Base-by-base conservation (phyloP, 225 moss, liverwort and hornwort genomes). In the Pseudoscleropodium purum region DNA sequence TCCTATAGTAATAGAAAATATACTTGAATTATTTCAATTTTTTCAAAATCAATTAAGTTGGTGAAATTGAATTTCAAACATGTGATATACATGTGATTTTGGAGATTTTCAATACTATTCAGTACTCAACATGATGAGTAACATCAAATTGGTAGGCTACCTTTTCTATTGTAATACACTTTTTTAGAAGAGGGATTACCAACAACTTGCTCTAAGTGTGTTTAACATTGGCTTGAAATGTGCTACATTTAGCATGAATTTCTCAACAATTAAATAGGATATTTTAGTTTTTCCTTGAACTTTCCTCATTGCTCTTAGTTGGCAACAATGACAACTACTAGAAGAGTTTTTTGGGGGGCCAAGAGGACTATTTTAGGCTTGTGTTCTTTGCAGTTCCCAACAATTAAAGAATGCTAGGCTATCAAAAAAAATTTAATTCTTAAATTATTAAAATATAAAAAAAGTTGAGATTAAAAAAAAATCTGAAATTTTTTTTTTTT, bases 41-140 rank as follows among this genome's bases (percentile, higher is more conserved):
- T 20, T 68, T 12, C 21, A 21, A 68, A 67, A 36, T 36, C 19
- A 18, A 36, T 19, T 67, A 11, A 10, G 5, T 66, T 34, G 34
- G 5, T 67, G 19, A 67, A 5, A 36, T 36, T 67, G 36, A 36
- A 67, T 18, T 36, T 36, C 1, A 3, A 19, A 19, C 18, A 67
- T 36, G 19, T 10, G 36, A 19, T 19, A 66, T 1, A 19, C 9
- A 34, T 36, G 10, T 2, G 1, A 65, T 19, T 67, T 36, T 1
- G 11, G 8, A 4, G 12, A 12, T 34, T 34, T 68, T 68, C 5
- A 68, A 4, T 68, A 68, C 6, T 68, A n/a, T 68, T 37, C 0
- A 23, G 0, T n/a, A n/a, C 6, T 6, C 7, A 68, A 12, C 0
- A 7, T 13, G 1, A 36, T 0, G 5, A 34, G 18, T 18, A 9